Evolutionary conservation across 2,329 filamentous ascomycete genomes (phyloP), one percentile per base, ranked within the genome.

Genomic region (Hymenoscyphus fraxineus): DNA sequence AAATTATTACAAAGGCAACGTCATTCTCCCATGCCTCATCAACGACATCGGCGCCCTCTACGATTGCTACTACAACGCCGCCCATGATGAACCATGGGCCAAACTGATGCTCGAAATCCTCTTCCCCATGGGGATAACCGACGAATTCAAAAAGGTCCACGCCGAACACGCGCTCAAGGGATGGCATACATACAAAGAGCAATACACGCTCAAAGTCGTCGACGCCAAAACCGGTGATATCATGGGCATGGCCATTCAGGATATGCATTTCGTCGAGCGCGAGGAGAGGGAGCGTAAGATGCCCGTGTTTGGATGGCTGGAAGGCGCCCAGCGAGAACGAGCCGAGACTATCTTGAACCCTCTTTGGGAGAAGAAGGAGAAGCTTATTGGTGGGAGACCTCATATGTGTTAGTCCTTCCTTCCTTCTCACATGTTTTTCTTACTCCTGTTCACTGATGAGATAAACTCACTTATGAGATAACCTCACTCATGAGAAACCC

Each of bases 61-160:
- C 15, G 59, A 60, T 16, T 22, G 39, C 12, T 60, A 60, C 59
- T 60, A 54, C 22, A 22, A 19, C 13, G 16, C 59, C 31, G 54
- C 47, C 41, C 35, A 51, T 10, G 35, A 7, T 16, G 59, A 60
- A 5, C 27, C 59, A 22, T 55, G 55, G 59, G 59, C 32, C 31
- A 31, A 41, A n/a, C 13, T 60, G n/a, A 54, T 60, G 59, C 40
- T 60, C 16, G 47, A 60, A n/a, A 54, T 60, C 13, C 44, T 60
- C 13, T 60, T 60, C 19, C 59, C 59, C 19, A 13, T 13, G 7
- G 59, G 59, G 27, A 55, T 60, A n/a, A 60, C 41, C 27, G 9
- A 19, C 6, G 59, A 60, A 15, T 60, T 60, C 59, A 22, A 31
- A 6, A 54, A 60, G 19, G 41, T 12, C 7, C 59, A 60, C 44